Percentiles rank a stretch among this genome's conserved stretches.
phyloP scores from a whole-genome alignment of 257 asterid genomes.

The Lycium ferocissimum region DNA sequence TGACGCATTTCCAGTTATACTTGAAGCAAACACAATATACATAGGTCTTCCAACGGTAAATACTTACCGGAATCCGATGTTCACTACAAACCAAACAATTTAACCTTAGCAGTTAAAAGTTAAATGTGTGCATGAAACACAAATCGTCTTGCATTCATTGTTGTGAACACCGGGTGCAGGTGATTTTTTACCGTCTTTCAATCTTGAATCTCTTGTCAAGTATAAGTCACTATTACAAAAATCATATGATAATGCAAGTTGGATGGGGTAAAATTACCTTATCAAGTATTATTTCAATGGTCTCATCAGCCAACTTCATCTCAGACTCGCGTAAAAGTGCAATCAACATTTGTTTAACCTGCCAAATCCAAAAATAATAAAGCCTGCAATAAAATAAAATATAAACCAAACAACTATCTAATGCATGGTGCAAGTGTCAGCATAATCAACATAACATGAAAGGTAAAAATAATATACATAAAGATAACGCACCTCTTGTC shows the following conservation, averaged over 20 bases:
- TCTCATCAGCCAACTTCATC: constrained; percentile 95
- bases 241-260: neutral
- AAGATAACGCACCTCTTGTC: constrained; percentile 71
- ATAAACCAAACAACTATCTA: neutral
- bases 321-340: constrained; percentile 90
- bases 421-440: neutral
- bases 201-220: neutral
- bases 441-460: constrained; percentile 9
- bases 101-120: neutral
- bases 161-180: neutral
- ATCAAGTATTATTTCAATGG: constrained; percentile 86
- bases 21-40: neutral
- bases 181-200: neutral
- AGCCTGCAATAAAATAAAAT: constrained; percentile 27
- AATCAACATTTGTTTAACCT: constrained; percentile 98
- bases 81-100: neutral
- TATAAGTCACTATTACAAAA: neutral
- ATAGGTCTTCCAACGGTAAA: neutral
- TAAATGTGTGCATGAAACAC: neutral
- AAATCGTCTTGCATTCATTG: neutral
- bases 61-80: neutral
- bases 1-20: neutral
- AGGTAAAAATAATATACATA: neutral
- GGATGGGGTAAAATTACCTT: constrained; percentile 54
- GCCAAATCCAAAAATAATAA: constrained; percentile 46